Conservation (phyloP, 768 basidiomycete genomes). For the Tricholoma sp. region DNA sequence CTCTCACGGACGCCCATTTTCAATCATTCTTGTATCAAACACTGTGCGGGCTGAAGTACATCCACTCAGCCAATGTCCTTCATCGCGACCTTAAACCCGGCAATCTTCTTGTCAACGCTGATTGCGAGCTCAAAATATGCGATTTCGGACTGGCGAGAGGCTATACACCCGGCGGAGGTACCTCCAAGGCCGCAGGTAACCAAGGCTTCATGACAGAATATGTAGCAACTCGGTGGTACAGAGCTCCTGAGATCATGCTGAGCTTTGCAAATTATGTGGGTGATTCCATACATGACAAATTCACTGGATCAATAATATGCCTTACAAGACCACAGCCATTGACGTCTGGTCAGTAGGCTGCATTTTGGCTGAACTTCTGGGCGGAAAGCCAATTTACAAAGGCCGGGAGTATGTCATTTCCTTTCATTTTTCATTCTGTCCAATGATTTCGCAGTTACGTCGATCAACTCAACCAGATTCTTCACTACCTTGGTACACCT, state of each 20-base stretch:
- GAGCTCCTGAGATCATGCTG: slow-evolving; percentile 98
- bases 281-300: slow-evolving; percentile 7
- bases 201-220: slow-evolving; percentile 99
- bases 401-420: slow-evolving; percentile 77
- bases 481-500: slow-evolving; percentile 97
- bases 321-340: slow-evolving; percentile 74
- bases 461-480: slow-evolving; percentile 96
- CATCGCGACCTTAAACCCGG: slow-evolving; percentile 96
- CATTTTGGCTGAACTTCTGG: slow-evolving; percentile 88
- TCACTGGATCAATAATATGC: slow-evolving; percentile 10
- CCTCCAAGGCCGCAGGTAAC: slow-evolving; percentile 67
- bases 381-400: slow-evolving; percentile 95
- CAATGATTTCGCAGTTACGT: slow-evolving; percentile 63
- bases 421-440: slow-evolving; percentile 1
- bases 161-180: slow-evolving; percentile 80
- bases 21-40: slow-evolving; percentile 98
- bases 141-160: slow-evolving; percentile 97
- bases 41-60: slow-evolving; percentile 96
- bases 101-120: slow-evolving; percentile 94
- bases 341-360: slow-evolving; percentile 98
- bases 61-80: slow-evolving; percentile 96
- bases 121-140: slow-evolving; percentile 98
- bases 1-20: slow-evolving; percentile 87
- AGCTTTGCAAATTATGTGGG: slow-evolving; percentile 92
- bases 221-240: slow-evolving; percentile 98